Evolutionary conservation across 2,329 filamentous ascomycete species (phyloP), one percentile per base, ranked within the genome.

Genomic region (Chlorencoelia australis): DNA sequence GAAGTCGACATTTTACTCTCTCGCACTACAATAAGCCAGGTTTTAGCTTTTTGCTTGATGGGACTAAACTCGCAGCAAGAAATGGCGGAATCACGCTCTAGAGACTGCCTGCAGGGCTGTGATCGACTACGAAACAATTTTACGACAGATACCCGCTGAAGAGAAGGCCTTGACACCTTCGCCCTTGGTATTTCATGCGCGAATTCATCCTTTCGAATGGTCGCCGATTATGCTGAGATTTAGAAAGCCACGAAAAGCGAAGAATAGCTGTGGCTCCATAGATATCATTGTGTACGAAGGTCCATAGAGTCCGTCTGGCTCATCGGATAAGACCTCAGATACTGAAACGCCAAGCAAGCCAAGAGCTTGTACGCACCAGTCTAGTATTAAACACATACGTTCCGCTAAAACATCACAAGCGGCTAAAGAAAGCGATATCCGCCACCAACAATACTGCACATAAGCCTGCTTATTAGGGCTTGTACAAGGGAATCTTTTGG

Each of bases 401-500:
- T 33, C 33, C 17, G 19, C 31, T 30, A 39, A 35, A 32, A 18
- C 30, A 39, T 43, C 34, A 39, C 30, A 44, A 36, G 35, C 38
- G 29, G 25, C 15, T 34, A 27, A 44, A 44, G 42, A 47, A 38
- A 42, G 35, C 18, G 36, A 44, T 37, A 33, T 38, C n/a, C 36
- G 22, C 36, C 37, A 41, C 26, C 35, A 21, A 35, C 33, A 35
- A 35, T 45, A 47, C 19, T 47, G 32, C 24, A 43, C 41, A 37
- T 32, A 42, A 32, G 43, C 38, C 39, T 46, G 39, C 35, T 45
- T 48, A 20, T 33, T 46, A 37, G 42, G 44, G 30, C 41, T 46
- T 40, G 35, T 43, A 30, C 40, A 35, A 40, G 39, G 37, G 30
- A 14, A 29, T 35, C 37, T 35, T 13, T 39, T 48, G 27, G 41